phyloP scores from a whole-genome alignment of 371 early-diverging fungal genomes.

The Chytridium lagenaria region DNA sequence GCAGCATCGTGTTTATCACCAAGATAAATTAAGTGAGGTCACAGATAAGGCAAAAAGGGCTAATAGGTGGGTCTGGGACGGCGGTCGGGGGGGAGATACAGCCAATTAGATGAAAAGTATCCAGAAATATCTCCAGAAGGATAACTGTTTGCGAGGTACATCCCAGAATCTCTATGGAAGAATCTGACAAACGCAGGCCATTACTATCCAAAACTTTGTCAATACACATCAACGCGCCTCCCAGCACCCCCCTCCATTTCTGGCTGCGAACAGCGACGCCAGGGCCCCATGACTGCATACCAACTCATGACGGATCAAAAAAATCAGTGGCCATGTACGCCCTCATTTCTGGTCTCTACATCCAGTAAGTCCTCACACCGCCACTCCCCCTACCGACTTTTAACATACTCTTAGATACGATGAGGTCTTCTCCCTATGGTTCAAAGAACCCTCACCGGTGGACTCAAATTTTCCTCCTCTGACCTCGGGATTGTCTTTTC shows the following conservation, averaged over 20 bases:
- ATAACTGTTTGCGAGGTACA: constrained; percentile 36
- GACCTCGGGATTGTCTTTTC: constrained; percentile 35
- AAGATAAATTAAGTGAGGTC: constrained; percentile 35
- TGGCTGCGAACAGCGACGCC: too few relatives aligned
- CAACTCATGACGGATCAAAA: constrained; percentile 2
- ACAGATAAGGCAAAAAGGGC: constrained; percentile 35
- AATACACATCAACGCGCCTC: too few relatives aligned
- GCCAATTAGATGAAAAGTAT: constrained; percentile 23
- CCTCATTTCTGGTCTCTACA: constrained; percentile 21
- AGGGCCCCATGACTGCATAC: constrained; percentile 13
- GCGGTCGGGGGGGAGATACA: constrained; percentile 26
- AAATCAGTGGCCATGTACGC: constrained; percentile 30
- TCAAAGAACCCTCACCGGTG: constrained; percentile 29
- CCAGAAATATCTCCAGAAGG: constrained; percentile 34
- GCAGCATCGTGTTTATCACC: constrained; percentile 35
- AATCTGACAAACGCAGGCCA: too few relatives aligned
- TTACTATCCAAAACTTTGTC: too few relatives aligned
- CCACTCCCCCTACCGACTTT: neutral
- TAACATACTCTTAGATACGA: constrained; percentile 19
- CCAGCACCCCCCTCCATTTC: too few relatives aligned
- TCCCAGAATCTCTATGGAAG: too few relatives aligned
- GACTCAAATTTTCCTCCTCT: constrained; percentile 26
- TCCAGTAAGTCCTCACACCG: constrained; percentile 20
- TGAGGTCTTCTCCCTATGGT: constrained; percentile 38
- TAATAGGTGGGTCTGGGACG: constrained; percentile 32